Base-by-base conservation (phyloP, 805 yeast species). In the Wickerhamomyces pijperi region DNA sequence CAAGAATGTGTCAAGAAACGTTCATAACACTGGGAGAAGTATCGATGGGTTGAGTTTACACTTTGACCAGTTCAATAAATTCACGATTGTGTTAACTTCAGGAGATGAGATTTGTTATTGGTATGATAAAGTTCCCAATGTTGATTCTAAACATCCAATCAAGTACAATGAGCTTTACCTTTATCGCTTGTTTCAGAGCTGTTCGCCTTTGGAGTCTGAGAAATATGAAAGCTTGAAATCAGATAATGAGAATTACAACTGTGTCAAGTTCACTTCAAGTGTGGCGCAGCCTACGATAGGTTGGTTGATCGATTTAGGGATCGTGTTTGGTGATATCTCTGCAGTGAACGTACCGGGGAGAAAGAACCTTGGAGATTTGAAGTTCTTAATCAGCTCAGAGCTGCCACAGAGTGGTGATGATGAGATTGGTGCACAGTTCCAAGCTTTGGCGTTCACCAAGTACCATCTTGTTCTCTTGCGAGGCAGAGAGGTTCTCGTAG, bases 401-500 rank as follows among this genome's bases (percentile, higher is more conserved):
- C 46, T 69, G 6, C 65, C 71, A 2, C 59, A 1, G 41, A 46
- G 1, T 59, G 29, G 5, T 4, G 12, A 8, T 11, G 13, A 7
- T 56, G 28, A 50, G 49, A n/a, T 54, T 67, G 32, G 34, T 63
- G 70, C 8, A 49, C 76, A 2, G 11, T 25, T 25, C 29, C 29
- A 25, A 14, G 9, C 29, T 9, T 9, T 25, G 5, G 43, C 68
- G 2, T 47, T 80, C 20, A 69, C 82, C 0, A 65, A 68, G 36
- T 80, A 69, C 46, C 82, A 79, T 51, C 48, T 78, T 2, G 43
- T 78, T 1, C 43, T 74, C 4, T 53, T 78, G 3, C 55, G 70
- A 13, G 68, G 67, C 2, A 49, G 59, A 2, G 67, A 67, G 38
- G 51, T 68, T 16, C 42, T 75, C 4, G 49, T 67, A 1, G 64